Evolutionary conservation across 75 land plant species (phyloP), one percentile per base, ranked within the genome.

Genomic region (Selaginella tamariscina): DNA sequence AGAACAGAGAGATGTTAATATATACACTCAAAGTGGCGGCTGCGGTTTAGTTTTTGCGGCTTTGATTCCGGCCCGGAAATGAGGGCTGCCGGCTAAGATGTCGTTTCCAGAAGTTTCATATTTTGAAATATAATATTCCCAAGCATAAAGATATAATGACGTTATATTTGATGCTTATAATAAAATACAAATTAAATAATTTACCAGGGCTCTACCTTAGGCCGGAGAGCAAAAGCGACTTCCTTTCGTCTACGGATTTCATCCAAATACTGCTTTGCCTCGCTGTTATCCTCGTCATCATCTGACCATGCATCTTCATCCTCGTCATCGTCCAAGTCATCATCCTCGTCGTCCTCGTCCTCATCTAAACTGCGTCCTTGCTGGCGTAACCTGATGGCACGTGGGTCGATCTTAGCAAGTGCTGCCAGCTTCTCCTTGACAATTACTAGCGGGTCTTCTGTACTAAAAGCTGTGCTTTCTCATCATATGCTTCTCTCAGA

Each of bases 401-500:
- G 73, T 73, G 11, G 49, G 49, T 39, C 59, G 21, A 87, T 71
- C 1, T 81, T 68, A 60, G 83, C 96, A 71, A 94, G 86, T 22
- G 78, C 68, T 0, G 83, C 80, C 27, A 94, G 70, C 70, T 82
- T 88, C 81, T 94, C 98, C 79, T 87, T 87, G 29, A 79, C 64
- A 26, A 87, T 54, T 67, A 87, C 65, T 49, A 94, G 66, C 66
- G 73, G 77, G 66, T 94, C 86, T n/a, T n/a, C 80, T 94, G 89
- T 56, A 87, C 98, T 30, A 85, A 71, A 74, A 94, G 76, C 32
- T 87, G 84, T 24, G 96, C 81, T 69, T 80, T 39, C 49, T 39
- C 84, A 13, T 75, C 72, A 68, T 94, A 94, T 13, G 96, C 96
- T 70, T 94, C 96, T 31, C 91, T 74, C 0, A 94, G 78, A 56